Base-by-base conservation (phyloP, 306 rosid species). In the Prunus dulcis region DNA sequence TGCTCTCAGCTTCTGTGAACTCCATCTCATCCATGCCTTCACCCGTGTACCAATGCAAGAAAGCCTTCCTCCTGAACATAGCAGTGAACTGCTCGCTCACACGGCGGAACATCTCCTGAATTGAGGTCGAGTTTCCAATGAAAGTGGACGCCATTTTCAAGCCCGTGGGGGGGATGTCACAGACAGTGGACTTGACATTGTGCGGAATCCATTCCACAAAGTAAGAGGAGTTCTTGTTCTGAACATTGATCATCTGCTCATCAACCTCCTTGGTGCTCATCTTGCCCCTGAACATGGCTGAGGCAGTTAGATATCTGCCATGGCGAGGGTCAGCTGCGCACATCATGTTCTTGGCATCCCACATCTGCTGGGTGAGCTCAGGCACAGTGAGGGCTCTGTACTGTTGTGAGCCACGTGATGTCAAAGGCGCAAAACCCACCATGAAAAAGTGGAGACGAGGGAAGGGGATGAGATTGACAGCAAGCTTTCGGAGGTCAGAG, bases 331-430 rank as follows among this genome's bases (percentile, higher is more conserved):
- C 96, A 17, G 92, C 96, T 2, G 92, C 96, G 5, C 96, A 90
- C 96, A 89, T 89, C 93, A 89, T 89, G 87, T 89, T 89, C 91
- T 89, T 89, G 0, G 96, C 76, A 85, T 90, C 96, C 93, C 96
- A 90, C 96, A 90, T 90, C 75, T 90, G 96, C 71, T 90, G 96
- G 3, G 96, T 90, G 56, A 90, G 93, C 83, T 90, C 96, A 0
- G 96, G 96, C 12, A 90, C 96, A 50, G 91, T 90, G 17, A 88
- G 64, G 18, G 93, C 85, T 34, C 93, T 80, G 84, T 90, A 90
- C 65, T 86, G 89, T 85, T 90, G 96, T 9, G 96, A 90, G 43
- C 96, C 93, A 0, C 96, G 88, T 1, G 96, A 90, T 10, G 96
- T 90, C 50, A 88, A 78, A 2, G 96, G 96, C 30, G 96, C 93